phyloP scores from a whole-genome alignment of 306 rosid genomes.

The Macrotyloma uniflorum region DNA sequence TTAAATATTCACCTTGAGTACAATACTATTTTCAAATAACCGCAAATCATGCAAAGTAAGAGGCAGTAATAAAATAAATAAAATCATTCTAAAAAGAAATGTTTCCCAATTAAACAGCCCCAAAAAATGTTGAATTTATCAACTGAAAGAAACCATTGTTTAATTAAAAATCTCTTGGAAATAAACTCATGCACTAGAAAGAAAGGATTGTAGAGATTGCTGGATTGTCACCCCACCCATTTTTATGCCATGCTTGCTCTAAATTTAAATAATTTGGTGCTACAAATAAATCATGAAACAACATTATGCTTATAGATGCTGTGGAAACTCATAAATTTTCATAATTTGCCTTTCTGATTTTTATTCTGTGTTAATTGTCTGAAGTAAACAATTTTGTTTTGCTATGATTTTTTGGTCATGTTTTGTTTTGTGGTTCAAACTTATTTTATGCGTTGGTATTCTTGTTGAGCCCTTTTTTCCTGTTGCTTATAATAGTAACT shows the following conservation, averaged over 20 bases:
- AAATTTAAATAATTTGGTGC: slow-evolving; percentile 9
- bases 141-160: background rate
- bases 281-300: background rate
- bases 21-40: background rate
- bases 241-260: background rate
- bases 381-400: slow-evolving; percentile 2
- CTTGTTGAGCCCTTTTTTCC: background rate
- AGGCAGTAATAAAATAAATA: slow-evolving; percentile 5
- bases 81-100: slow-evolving; percentile 2
- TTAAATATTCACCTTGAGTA: slow-evolving; percentile 7
- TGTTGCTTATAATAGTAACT: slow-evolving; percentile 32
- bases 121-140: background rate
- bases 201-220: slow-evolving; percentile 13
- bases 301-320: slow-evolving; percentile 16
- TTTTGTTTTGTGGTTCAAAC: background rate
- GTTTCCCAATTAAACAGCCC: background rate
- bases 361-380: slow-evolving; percentile 7
- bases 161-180: background rate
- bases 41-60: background rate
- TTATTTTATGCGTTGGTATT: slow-evolving; percentile 4
- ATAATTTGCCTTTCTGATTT: background rate
- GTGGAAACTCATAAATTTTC: slow-evolving; percentile 6
- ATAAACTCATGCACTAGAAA: background rate
- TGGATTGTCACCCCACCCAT: background rate
- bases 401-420: slow-evolving; percentile 16